phyloP scores from a whole-genome alignment of 441 rosid species.

The Arabidopsis hybrid region DNA sequence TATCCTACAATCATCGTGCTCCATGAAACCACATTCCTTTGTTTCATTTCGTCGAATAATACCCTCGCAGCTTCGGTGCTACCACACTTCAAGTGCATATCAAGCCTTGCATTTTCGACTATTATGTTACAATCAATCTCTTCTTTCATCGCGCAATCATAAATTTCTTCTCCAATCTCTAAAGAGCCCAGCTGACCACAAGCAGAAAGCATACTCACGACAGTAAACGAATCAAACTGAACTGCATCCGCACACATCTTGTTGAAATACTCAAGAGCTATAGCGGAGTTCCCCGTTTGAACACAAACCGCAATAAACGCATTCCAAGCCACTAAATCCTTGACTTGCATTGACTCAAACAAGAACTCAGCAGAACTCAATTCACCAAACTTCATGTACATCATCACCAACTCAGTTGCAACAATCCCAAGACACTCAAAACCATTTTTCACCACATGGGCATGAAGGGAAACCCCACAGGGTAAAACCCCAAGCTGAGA shows the following conservation, averaged over 20 bases:
- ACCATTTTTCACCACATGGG: constrained; percentile 51
- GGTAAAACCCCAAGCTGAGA: constrained; percentile 32
- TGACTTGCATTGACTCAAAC: constrained; percentile 55
- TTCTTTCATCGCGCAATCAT: constrained; percentile 39
- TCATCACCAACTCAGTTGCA: constrained; percentile 54
- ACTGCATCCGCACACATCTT: constrained; percentile 45
- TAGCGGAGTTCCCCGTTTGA: constrained; percentile 45
- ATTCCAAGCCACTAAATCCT: constrained; percentile 62
- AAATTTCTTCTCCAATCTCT: constrained; percentile 49
- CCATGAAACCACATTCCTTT: constrained; percentile 57
- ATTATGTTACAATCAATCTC: constrained; percentile 46
- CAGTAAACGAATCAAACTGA: constrained; percentile 48
- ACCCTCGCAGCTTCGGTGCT: constrained; percentile 43
- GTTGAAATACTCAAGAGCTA: constrained; percentile 48
- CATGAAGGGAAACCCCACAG: constrained; percentile 45
- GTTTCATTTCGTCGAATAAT: constrained; percentile 45
- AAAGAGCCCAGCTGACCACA: constrained; percentile 57
- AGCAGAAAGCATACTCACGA: constrained; percentile 53
- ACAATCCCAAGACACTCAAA: constrained; percentile 47
- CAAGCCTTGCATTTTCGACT: constrained; percentile 55
- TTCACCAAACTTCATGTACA: constrained; percentile 53
- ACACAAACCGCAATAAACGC: constrained; percentile 53
- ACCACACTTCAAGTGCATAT: constrained; percentile 59
- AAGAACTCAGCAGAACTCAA: constrained; percentile 48
- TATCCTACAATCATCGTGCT: constrained; percentile 56